Conservation (phyloP, 768 basidiomycete species). For the Punctularia strigosozonata region DNA sequence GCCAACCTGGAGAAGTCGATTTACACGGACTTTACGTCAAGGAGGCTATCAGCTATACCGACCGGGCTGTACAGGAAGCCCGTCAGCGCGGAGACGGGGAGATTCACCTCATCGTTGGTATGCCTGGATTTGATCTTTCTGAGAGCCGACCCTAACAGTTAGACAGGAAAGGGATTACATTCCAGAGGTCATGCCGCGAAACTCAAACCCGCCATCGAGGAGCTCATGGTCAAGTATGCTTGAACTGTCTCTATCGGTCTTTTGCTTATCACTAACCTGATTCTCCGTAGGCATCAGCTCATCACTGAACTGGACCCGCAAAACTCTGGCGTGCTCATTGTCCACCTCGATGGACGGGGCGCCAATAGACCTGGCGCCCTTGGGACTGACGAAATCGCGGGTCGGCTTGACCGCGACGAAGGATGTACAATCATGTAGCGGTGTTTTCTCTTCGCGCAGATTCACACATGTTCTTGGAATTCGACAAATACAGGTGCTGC, state of each 20-base stretch:
- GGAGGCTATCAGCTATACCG: conserved; percentile 72
- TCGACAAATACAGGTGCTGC: too few relatives aligned
- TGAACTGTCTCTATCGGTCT: not conserved
- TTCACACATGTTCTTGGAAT: too few relatives aligned
- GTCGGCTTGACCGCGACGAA: conserved; percentile 29
- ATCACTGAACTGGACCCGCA: conserved; percentile 63
- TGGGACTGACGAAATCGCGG: conserved; percentile 46
- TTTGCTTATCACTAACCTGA: not conserved
- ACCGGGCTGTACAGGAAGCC: conserved; percentile 58
- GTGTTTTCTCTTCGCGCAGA: not conserved
- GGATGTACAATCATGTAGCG: conserved; percentile 62
- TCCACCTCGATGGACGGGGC: conserved; percentile 42
- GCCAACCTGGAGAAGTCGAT: conserved; percentile 67
- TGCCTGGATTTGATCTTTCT: conserved; percentile 15
- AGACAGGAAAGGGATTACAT: conserved; percentile 76
- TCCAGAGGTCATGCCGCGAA: conserved; percentile 68
- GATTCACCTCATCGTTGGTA: conserved; percentile 77
- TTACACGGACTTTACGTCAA: conserved; percentile 90
- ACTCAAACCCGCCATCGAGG: conserved; percentile 86
- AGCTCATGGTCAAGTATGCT: conserved; percentile 67
- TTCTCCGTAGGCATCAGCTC: conserved; percentile 48
- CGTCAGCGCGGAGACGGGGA: conserved; percentile 49
- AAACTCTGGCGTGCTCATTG: conserved; percentile 79
- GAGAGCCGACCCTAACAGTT: not conserved
- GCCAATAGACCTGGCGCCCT: conserved; percentile 27